Conservation (phyloP, 2,329 filamentous ascomycete species). For the Alternaria novae-zelandiae region DNA sequence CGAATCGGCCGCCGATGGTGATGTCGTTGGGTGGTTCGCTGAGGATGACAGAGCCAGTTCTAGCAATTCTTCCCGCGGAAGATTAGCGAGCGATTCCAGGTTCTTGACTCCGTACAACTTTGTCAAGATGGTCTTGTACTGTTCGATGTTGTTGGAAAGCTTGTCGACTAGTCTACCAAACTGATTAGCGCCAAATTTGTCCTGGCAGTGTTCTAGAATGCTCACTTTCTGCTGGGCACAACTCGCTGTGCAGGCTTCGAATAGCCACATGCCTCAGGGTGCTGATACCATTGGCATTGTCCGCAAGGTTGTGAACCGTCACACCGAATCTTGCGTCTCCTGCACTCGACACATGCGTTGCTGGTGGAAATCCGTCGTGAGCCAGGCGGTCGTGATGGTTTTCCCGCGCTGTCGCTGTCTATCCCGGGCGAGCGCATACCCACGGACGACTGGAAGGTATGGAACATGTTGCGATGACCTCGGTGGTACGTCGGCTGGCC, state of each 20-base stretch:
- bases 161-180: slow-evolving; percentile 64
- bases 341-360: slow-evolving; percentile 77
- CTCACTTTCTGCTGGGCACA: slow-evolving; percentile 78
- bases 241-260: slow-evolving; percentile 79
- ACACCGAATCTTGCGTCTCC: slow-evolving; percentile 82
- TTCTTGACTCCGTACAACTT: slow-evolving; percentile 53
- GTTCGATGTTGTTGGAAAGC: slow-evolving; percentile 58
- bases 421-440: slow-evolving; percentile 40
- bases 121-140: slow-evolving; percentile 52
- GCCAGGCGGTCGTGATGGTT: slow-evolving; percentile 44
- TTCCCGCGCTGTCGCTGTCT: slow-evolving; percentile 44
- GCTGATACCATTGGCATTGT: slow-evolving; percentile 81
- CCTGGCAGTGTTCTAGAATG: slow-evolving; percentile 6
- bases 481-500: background rate
- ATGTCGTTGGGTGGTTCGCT: slow-evolving; percentile 40
- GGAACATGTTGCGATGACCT: slow-evolving; percentile 47
- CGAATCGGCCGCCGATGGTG: slow-evolving; percentile 36
- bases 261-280: slow-evolving; percentile 79
- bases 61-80: slow-evolving; percentile 55
- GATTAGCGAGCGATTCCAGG: slow-evolving; percentile 47
- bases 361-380: slow-evolving; percentile 56
- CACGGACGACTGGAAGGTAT: slow-evolving; percentile 52
- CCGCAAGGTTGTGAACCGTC: slow-evolving; percentile 83
- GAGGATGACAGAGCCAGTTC: slow-evolving; percentile 53
- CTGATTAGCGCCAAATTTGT: slow-evolving; percentile 54